Percentiles rank a stretch among this genome's conserved stretches.
Conservation (phyloP, 2,329 filamentous ascomycete genomes). For the Cryphonectria naterciae region DNA sequence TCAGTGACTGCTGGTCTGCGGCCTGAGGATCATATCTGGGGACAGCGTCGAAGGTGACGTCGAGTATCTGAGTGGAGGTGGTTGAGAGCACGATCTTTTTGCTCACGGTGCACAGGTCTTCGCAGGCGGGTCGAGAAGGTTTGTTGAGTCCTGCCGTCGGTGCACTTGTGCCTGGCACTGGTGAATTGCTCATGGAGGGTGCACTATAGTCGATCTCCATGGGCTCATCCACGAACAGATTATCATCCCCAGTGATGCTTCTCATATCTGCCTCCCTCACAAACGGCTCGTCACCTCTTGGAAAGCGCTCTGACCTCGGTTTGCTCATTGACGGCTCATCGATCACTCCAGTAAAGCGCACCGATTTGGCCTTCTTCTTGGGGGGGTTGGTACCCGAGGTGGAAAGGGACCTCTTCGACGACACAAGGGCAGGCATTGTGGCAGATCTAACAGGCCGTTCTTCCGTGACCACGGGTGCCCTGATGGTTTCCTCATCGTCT, state of each 20-base stretch:
- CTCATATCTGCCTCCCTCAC: background rate
- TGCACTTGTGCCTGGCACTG: constrained; percentile 12
- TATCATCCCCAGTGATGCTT: constrained; percentile 17
- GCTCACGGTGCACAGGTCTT: constrained; percentile 26
- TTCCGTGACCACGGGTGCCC: constrained; percentile 9
- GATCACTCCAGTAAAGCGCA: constrained; percentile 41
- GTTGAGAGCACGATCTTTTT: constrained; percentile 31
- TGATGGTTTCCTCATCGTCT: background rate
- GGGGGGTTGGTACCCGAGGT: constrained; percentile 7
- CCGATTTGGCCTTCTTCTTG: constrained; percentile 43
- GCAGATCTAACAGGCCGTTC: background rate
- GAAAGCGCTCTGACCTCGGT: constrained; percentile 11
- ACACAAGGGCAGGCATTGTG: background rate
- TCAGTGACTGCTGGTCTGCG: constrained; percentile 31
- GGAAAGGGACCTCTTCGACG: constrained; percentile 17
- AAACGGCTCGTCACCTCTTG: constrained; percentile 1
- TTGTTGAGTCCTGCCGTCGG: constrained; percentile 21
- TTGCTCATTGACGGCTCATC: background rate
- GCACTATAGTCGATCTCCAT: constrained; percentile 32
- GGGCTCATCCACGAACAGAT: constrained; percentile 32
- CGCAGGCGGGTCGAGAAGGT: constrained; percentile 21
- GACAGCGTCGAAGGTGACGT: constrained; percentile 35
- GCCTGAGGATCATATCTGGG: constrained; percentile 28
- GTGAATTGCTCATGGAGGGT: background rate
- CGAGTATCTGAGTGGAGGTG: constrained; percentile 21